A percentile compares a stretch with the other conserved stretches of the same genome.
These are phyloP conservation scores for Mantamonas sphyraenae DNA, from an alignment of 78 protist species.

Conservation along the genomic window DNA sequence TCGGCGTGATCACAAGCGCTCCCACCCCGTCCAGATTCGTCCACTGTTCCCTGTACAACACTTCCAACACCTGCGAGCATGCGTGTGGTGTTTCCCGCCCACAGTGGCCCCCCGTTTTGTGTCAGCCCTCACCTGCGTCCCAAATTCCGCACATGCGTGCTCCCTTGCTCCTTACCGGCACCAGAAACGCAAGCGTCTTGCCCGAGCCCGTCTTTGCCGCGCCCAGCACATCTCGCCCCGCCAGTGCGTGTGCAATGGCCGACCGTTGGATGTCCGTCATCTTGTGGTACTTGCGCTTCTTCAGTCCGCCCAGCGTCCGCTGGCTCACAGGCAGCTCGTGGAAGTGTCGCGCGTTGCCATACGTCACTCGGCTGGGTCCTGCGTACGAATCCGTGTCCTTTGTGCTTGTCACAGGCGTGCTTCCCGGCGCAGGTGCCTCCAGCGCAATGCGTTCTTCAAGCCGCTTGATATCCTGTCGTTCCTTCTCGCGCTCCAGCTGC, in stretches of 20 bases:
- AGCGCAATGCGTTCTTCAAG: constrained; percentile 1
- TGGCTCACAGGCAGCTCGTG: constrained; percentile 7
- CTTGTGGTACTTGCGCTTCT: constrained; percentile 9
- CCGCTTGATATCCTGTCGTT: too few species aligned
- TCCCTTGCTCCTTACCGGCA: too few species aligned
- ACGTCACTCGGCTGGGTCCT: too few species aligned
- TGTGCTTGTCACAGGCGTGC: too few species aligned
- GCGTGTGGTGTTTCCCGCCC: too few species aligned
- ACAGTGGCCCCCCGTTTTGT: too few species aligned
- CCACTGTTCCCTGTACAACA: constrained; percentile 68
- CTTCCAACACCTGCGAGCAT: constrained; percentile 76
- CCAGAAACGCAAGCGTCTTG: constrained; percentile 86
- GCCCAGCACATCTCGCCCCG: constrained; percentile 86
- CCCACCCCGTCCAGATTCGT: constrained; percentile 79
- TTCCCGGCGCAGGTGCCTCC: constrained; percentile 11
- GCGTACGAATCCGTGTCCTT: too few species aligned
- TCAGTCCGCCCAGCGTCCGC: constrained; percentile 55
- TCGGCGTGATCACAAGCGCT: constrained; percentile 92
- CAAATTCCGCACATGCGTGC: too few species aligned
- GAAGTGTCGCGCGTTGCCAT: background rate
- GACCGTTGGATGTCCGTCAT: constrained; percentile 82
- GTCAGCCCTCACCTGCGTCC: too few species aligned
- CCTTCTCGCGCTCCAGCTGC: too few species aligned
- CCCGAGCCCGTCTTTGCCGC: constrained; percentile 95
- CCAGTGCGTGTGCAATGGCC: constrained; percentile 69